Percentiles rank a stretch among this genome's conserved stretches.
phyloP scores from a whole-genome alignment of 495 filamentous ascomycete genomes.

The Aspergillus hancockii region DNA sequence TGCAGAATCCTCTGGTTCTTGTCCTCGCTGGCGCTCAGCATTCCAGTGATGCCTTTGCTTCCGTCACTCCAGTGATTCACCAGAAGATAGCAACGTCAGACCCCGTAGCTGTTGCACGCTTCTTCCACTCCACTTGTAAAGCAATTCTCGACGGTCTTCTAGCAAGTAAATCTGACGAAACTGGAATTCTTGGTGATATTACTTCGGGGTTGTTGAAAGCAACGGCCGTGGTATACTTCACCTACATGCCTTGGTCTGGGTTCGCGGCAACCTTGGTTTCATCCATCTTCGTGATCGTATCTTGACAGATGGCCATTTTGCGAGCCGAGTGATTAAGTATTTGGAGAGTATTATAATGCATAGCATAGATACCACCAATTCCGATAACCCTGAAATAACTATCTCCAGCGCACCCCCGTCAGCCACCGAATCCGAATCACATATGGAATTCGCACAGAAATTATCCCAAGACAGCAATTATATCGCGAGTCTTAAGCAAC shows the following conservation, averaged over 20 bases:
- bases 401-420: neutral
- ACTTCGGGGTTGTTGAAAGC: constrained; percentile 23
- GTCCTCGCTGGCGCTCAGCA: no score
- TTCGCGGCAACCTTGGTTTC: constrained; percentile 17
- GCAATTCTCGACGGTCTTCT: constrained; percentile 10
- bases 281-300: constrained; percentile 12
- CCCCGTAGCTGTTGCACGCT: constrained; percentile 17
- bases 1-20: no score
- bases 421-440: neutral
- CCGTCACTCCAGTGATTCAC: no score
- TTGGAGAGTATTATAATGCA: constrained; percentile 17
- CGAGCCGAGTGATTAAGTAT: constrained; percentile 10
- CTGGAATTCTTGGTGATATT: no score
- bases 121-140: constrained; percentile 16
- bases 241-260: constrained; percentile 17
- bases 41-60: no score
- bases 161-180: no score
- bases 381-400: neutral
- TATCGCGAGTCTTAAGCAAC: neutral
- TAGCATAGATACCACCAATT: constrained; percentile 3
- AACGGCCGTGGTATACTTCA: constrained; percentile 24
- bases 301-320: constrained; percentile 10
- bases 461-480: neutral
- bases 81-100: no score
- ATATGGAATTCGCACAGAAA: neutral